These are phyloP conservation scores for Olyra latifolia DNA, from an alignment of 176 grass and related monocot genomes.

Conservation along the genomic window DNA sequence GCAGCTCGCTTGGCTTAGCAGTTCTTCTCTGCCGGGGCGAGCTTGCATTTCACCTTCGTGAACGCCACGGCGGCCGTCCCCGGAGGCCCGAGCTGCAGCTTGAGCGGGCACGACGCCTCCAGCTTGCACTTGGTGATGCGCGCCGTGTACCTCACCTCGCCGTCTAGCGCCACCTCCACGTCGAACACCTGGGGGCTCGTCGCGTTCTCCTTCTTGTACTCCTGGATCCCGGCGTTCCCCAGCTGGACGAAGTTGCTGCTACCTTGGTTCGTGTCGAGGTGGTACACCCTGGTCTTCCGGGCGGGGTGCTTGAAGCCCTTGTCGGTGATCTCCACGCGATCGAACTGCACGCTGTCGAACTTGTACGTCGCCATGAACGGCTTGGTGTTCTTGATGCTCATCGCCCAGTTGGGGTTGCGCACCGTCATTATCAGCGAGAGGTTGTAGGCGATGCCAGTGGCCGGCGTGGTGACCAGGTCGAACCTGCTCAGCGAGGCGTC, in stretches of 20 bases:
- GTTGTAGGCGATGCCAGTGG: conserved; percentile 40
- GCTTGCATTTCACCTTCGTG: conserved; percentile 26
- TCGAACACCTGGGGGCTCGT: conserved; percentile 27
- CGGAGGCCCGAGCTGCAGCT: conserved; percentile 30
- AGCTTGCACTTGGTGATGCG: conserved; percentile 24
- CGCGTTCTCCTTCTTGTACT: conserved; percentile 40
- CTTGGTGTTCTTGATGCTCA: conserved; percentile 33
- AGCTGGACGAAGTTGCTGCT: background rate
- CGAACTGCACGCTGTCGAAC: conserved; percentile 48
- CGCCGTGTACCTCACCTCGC: conserved; percentile 22
- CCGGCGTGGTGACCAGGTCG: background rate
- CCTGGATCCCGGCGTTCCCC: conserved; percentile 25
- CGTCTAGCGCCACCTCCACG: conserved; percentile 33
- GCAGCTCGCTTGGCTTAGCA: background rate
- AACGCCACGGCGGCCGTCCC: conserved; percentile 2
- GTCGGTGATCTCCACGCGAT: conserved; percentile 32
- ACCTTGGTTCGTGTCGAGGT: background rate
- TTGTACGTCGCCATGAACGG: conserved; percentile 33
- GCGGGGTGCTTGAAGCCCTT: background rate
- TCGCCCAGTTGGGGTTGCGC: conserved; percentile 46
- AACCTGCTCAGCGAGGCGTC: conserved; percentile 38
- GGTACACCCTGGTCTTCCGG: conserved; percentile 38
- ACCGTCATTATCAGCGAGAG: conserved; percentile 30
- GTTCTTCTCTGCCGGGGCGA: conserved; percentile 12
- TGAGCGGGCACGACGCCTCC: conserved; percentile 33